Base-by-base conservation (phyloP, 768 basidiomycete genomes). In the Gloeostereum incarnatum region DNA sequence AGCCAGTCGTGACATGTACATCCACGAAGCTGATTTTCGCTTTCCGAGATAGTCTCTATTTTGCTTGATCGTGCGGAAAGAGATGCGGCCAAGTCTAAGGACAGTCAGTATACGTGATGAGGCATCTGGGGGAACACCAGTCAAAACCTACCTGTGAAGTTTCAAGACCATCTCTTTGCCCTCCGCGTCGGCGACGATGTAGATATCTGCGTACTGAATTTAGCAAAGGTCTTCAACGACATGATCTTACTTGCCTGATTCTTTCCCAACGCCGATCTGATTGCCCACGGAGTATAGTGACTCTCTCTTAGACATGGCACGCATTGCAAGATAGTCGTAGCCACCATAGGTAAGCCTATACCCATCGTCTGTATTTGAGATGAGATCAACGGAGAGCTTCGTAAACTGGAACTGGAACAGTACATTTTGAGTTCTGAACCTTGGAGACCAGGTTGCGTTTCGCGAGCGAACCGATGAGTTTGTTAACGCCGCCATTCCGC, bases 261-360 rank as follows among this genome's bases (percentile, higher is more conserved):
- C 96, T 61, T 99, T 99, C 10, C 96, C 96, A 20, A 96, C 93
- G 21, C 96, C 96, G 51, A 99, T 93, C 64, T 96, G 90, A 54
- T 96, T 96, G 16, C 96, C 96, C 22, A 99, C 89, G 17, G 89
- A 88, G 48, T 82, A 65, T 62, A 99, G 72, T 0, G 87, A 77
- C 40, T 90, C 88, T 39, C 94, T 66, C 56, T 92, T 91, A 1
- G 88, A 91, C 56, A 98, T 65, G 2, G 96, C 85, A 23, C 91
- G 75, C 69, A 98, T 86, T 17, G 96, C 90, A 18, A 99, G 71
- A 56, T 80, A 98, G 51, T 99, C 96, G 46, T 96, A 92, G n/a
- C 96, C 96, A 24, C 96, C 96, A 54, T 99, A 99, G 3, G 96
- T 98, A 46, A 99, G 56, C 30, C 96, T 75, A 58, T 94, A 98